Evolutionary conservation across 441 rosid genomes (phyloP), one percentile per base, ranked within the genome.

Genomic region (Syzygium malaccense): DNA sequence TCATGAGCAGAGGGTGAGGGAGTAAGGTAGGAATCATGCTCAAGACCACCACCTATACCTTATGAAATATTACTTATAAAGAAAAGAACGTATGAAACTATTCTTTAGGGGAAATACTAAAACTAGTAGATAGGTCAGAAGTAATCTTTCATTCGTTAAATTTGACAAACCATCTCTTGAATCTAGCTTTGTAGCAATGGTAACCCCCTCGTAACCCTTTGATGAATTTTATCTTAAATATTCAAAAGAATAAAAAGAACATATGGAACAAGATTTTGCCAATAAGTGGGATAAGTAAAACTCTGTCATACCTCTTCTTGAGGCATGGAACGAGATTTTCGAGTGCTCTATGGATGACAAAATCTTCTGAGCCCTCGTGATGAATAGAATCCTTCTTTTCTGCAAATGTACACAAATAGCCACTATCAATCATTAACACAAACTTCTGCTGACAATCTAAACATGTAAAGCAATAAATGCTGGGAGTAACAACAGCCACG

Each of bases 311-410:
- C 98, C 97, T 95, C 89, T 91, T 90, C 15, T 95, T 90, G 88
- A 95, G 89, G 62, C 93, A 93, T 28, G 96, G 96, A 68, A 94
- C 56, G 51, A 92, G 87, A 91, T 91, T 94, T 90, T 94, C 89
- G n/a, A 93, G 91, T 62, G 85, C 91, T 86, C 90, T 88, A 71
- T 91, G 85, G 53, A 93, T 85, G 55, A 78, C 86, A 6, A 93
- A 66, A 88, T 91, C 92, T 88, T 83, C 87, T 18, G 54, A 79
- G 83, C 93, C 91, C 85, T 88, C 87, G 79, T 89, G 85, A 32
- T 87, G 56, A 56, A 49, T 86, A 79, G 86, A 51, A 54, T 55
- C 87, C 55, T 66, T 90, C 87, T 83, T 80, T 86, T 87, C 92
- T 91, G 93, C 88, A 90, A 85, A 85, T 87, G 90, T 78, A 88